Evolutionary conservation across 495 filamentous ascomycete species (phyloP), one percentile per base, ranked within the genome.

Genomic region (Lasiosphaeriaceae sp.): DNA sequence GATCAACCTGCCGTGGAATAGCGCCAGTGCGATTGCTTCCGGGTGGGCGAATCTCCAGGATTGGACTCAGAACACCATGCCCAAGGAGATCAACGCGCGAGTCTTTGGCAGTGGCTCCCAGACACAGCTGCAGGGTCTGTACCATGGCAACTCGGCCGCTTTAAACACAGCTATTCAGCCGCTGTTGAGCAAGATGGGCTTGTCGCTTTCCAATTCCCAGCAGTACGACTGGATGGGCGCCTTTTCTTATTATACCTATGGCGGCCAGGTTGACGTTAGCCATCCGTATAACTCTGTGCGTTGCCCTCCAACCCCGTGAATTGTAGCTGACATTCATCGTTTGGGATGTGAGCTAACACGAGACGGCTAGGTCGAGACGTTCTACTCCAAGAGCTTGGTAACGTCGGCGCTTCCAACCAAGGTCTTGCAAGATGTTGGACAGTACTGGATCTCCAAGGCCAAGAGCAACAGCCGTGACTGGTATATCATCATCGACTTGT

Each of bases 401-500:
- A 71, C 75, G 43, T 62, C 63, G 11, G 70, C 73, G 1, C 63
- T 78, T 34, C 66, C 63, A 20, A 59, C 58, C 23, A 59, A 57
- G 6, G 62, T 68, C 4, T 62, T 76, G 12, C 63, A 71, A 52
- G 58, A 60, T 16, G 72, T 77, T 12, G 66, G 66, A 9, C 59
- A 72, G 52, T 77, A 77, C 62, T 77, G 73, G 76, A 66, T 71
- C 45, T 60, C 66, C 50, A 56, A 60, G 2, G 74, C 72, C 52
- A 71, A 65, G 62, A 57, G 65, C 0, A 65, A 65, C 59, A 67
- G 61, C 48, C 67, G 69, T 17, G 52, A 65, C 47, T 78, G 75
- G 75, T 78, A 68, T 52, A 66, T 77, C 66, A 74, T 76, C 49
- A 62, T 77, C 41, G 75, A 77, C 55, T 20, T 76, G 44, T 74